Evolutionary conservation across 2,329 filamentous ascomycete species (phyloP).

Genomic region (Sclerotinia trifoliorum): DNA sequence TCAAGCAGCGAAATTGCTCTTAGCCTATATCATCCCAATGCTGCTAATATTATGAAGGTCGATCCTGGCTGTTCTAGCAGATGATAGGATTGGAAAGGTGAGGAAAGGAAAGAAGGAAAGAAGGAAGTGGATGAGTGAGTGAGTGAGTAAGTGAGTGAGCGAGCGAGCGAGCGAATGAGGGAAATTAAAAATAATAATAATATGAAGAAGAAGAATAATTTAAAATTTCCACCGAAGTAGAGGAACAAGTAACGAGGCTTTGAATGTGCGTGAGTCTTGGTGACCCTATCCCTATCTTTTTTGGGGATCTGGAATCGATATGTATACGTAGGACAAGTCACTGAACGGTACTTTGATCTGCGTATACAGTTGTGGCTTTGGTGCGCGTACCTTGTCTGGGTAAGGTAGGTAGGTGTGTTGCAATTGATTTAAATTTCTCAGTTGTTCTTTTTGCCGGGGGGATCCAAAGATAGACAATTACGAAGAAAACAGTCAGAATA

Average conservation of each 20-base stretch:
- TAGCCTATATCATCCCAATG: conserved; percentile 28
- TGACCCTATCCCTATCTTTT: not conserved
- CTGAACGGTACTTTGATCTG: conserved; percentile 7
- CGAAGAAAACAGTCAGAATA: not conserved
- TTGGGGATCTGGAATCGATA: conserved; percentile 3
- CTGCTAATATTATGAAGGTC: conserved; percentile 8
- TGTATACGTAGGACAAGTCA: conserved; percentile 10
- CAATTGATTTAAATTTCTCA: conserved; percentile 9
- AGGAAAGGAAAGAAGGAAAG: not conserved
- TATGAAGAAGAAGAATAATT: not conserved
- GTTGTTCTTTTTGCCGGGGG: not conserved
- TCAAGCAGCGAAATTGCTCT: conserved; percentile 23
- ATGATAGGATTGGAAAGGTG: not conserved
- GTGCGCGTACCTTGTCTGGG: not conserved
- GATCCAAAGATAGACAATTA: conserved; percentile 18
- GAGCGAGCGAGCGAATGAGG: not conserved
- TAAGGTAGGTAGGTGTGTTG: not conserved
- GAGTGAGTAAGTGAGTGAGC: not conserved
- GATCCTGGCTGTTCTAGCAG: conserved; percentile 6
- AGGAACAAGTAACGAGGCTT: conserved; percentile 6
- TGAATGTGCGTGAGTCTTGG: conserved; percentile 2
- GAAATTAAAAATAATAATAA: not conserved
- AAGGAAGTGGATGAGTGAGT: not conserved
- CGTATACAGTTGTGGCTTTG: conserved; percentile 19
- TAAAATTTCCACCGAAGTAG: not conserved